phyloP scores from a whole-genome alignment of 108 stramenopile genomes.

The Epithemia pelagica region DNA sequence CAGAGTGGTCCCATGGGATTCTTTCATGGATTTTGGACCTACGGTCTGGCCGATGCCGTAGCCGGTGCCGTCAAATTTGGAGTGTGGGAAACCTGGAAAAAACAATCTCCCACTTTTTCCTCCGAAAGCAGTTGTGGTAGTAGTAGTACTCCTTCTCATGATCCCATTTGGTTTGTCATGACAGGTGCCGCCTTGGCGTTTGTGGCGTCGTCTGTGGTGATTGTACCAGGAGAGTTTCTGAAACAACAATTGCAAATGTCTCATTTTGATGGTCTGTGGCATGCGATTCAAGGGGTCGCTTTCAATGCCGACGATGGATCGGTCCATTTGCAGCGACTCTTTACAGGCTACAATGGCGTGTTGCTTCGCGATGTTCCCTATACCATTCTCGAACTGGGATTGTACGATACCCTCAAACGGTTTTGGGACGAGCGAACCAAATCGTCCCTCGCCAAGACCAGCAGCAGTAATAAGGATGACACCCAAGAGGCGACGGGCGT shows the following conservation, averaged over 20 bases:
- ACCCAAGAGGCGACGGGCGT: background rate
- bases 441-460: background rate
- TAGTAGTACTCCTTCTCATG: background rate
- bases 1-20: constrained; percentile 10
- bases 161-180: constrained; percentile 6
- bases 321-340: constrained; percentile 15
- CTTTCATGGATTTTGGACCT: constrained; percentile 34
- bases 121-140: too few relatives aligned
- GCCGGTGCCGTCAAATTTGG: constrained; percentile 49
- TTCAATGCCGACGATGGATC: background rate
- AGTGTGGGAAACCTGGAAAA: constrained; percentile 18
- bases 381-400: constrained; percentile 50
- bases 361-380: constrained; percentile 48
- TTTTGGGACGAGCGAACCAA: background rate
- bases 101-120: too few relatives aligned
- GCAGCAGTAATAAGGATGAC: background rate
- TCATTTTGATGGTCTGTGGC: constrained; percentile 4
- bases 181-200: constrained; percentile 35
- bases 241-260: constrained; percentile 51
- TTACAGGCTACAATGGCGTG: constrained; percentile 29
- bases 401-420: constrained; percentile 40
- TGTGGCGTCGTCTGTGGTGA: constrained; percentile 31
- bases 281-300: constrained; percentile 16
- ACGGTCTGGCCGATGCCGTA: constrained; percentile 27
- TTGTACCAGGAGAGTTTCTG: constrained; percentile 53